Evolutionary conservation across 164 flowering plant genomes (phyloP).

Genomic region (Sedum album): DNA sequence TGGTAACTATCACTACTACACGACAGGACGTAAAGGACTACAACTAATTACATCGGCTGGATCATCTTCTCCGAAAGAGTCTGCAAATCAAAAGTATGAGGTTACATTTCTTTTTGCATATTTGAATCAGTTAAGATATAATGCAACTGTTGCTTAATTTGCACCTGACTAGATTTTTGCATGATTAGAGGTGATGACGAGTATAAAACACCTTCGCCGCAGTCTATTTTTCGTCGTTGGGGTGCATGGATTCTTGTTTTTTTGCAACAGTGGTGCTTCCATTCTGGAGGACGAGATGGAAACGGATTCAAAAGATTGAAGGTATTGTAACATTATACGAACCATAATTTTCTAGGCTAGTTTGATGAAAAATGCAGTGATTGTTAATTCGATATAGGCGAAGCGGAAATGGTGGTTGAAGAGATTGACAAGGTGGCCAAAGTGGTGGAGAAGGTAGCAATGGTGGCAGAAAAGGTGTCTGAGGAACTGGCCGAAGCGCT

Average conservation of each 20-base stretch:
- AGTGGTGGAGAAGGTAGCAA: slow-evolving; percentile 11
- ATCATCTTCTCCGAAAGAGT: neutral
- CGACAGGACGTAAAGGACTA: neutral
- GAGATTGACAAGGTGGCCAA: slow-evolving; percentile 3
- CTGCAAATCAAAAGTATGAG: neutral
- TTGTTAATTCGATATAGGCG: neutral
- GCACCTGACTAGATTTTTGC: neutral
- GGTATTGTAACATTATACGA: neutral
- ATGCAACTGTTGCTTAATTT: too few species aligned
- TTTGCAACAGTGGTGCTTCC: neutral
- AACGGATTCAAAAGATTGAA: neutral
- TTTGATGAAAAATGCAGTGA: too few species aligned
- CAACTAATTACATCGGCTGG: neutral
- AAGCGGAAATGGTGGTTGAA: slow-evolving; percentile 6
- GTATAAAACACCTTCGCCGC: neutral
- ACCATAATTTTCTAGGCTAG: neutral
- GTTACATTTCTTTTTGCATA: neutral
- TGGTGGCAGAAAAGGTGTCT: neutral
- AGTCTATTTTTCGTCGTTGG: neutral
- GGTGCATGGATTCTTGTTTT: slow-evolving; percentile 5
- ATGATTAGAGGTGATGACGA: slow-evolving; percentile 1
- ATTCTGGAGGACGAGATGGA: neutral
- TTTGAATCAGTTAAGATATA: neutral
- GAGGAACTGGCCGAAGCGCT: slow-evolving; percentile 5
- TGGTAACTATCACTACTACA: neutral